Conservation (phyloP, 225 moss, liverwort and hornwort species). For the Rhytidiadelphus loreus region DNA sequence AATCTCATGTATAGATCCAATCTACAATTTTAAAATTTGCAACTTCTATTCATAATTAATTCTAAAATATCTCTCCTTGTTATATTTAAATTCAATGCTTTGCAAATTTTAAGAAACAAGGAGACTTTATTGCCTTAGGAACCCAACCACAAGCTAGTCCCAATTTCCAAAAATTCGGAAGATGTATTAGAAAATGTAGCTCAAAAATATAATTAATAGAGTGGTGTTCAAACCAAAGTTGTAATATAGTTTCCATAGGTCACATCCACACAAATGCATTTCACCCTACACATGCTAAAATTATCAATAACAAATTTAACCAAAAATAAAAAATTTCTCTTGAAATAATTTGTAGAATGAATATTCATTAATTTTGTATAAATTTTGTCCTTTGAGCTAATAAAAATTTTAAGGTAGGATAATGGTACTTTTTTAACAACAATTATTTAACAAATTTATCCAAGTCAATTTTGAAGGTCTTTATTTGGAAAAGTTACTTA, state of each 20-base stretch:
- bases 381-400: too few relatives aligned
- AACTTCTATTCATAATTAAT: too few relatives aligned
- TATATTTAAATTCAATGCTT: neutral
- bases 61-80: too few relatives aligned
- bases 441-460: too few relatives aligned
- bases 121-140: neutral
- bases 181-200: neutral
- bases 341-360: neutral
- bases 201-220: neutral
- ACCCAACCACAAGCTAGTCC: neutral
- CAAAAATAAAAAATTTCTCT: neutral
- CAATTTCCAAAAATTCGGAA: neutral
- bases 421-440: too few relatives aligned
- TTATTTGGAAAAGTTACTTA: too few relatives aligned
- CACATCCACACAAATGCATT: neutral
- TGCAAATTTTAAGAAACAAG: neutral
- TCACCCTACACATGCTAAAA: neutral
- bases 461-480: too few relatives aligned
- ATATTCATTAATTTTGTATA: neutral
- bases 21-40: too few relatives aligned
- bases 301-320: too few relatives aligned
- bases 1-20: too few relatives aligned
- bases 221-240: neutral
- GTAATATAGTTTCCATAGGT: too few relatives aligned
- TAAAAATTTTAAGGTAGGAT: too few relatives aligned